Base-by-base conservation (phyloP, 2,329 filamentous ascomycete species). In the Coniochaeta pulveracea region DNA sequence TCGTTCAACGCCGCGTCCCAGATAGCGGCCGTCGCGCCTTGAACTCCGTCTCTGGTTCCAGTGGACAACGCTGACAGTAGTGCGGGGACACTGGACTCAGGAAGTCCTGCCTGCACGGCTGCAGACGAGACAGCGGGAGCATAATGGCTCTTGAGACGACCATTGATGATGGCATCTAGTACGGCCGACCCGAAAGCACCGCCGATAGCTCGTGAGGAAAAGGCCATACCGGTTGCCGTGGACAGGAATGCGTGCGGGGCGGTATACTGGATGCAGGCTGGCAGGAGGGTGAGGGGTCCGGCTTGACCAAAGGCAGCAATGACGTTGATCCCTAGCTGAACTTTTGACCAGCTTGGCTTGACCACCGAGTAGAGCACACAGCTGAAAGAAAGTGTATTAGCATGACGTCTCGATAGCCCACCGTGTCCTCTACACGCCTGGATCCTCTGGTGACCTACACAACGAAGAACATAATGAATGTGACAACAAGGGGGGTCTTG, bases 141-240 rank as follows among this genome's bases (percentile, higher is more conserved):
- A 36, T 64, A 66, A 30, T 58, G 51, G 5, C 51, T 47, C 2
- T 44, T 40, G 5, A 69, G 38, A 12, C 60, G 59, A n/a, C 59
- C 57, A 40, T 67, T 65, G 41, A 68, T 62, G 37, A 71, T 67
- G 11, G 64, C 62, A 40, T 68, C 55, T 2, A 71, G 50, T 3
- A 69, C 64, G 1, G 66, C 65, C 2, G 63, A 66, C 1, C 66
- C 66, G 34, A 69, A 69, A 1, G 66, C 65, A 12, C 66, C 66
- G 15, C 66, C 66, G 11, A 71, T 61, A 19, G 66, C 66, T 18
- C 66, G 56, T 3, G 64, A 64, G 1, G 64, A 68, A 44, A 69
- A 70, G 4, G 63, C 64, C 1, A 71, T 56, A 0, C 66, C 66
- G 0, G 66, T 70, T 1, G 66, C 66, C 0, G 66, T 70, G 1